Evolutionary conservation across 2,329 filamentous ascomycete genomes (phyloP).

Genomic region (Aspergillus japonicus): DNA sequence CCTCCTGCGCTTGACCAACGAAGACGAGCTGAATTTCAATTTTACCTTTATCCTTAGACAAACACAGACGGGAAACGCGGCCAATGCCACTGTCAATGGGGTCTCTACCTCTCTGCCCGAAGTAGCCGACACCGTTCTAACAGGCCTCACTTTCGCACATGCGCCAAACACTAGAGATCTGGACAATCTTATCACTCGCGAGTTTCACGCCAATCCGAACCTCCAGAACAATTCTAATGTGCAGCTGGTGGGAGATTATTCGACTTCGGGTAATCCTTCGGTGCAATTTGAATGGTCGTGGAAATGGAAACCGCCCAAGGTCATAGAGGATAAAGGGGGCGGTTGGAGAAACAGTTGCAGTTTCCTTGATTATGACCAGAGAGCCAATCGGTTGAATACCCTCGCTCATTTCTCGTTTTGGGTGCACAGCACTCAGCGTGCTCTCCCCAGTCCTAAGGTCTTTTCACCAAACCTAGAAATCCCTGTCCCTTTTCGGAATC

Average conservation of each 20-base stretch:
- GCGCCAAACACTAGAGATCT: constrained; percentile 82
- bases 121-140: constrained; percentile 71
- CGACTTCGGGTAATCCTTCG: constrained; percentile 76
- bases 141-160: constrained; percentile 87
- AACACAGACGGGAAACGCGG: constrained; percentile 48
- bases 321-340: constrained; percentile 74
- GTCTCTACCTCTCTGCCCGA: constrained; percentile 53
- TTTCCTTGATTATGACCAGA: constrained; percentile 95
- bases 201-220: constrained; percentile 96
- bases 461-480: constrained; percentile 73
- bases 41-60: constrained; percentile 82
- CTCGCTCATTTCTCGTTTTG: constrained; percentile 93
- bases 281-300: constrained; percentile 93
- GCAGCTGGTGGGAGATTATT: constrained; percentile 87
- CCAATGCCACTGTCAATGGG: constrained; percentile 51
- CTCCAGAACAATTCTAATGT: constrained; percentile 97
- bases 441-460: constrained; percentile 56
- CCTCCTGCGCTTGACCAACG: constrained; percentile 80
- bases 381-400: constrained; percentile 83
- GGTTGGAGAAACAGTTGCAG: constrained; percentile 97
- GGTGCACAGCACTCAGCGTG: constrained; percentile 67
- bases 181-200: constrained; percentile 88
- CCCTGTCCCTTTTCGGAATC: constrained; percentile 69
- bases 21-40: constrained; percentile 88
- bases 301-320: constrained; percentile 92